A percentile compares a stretch with the other conserved stretches of the same genome.
phyloP scores from a whole-genome alignment of 805 yeast species.

The Kuraishia ogatae region DNA sequence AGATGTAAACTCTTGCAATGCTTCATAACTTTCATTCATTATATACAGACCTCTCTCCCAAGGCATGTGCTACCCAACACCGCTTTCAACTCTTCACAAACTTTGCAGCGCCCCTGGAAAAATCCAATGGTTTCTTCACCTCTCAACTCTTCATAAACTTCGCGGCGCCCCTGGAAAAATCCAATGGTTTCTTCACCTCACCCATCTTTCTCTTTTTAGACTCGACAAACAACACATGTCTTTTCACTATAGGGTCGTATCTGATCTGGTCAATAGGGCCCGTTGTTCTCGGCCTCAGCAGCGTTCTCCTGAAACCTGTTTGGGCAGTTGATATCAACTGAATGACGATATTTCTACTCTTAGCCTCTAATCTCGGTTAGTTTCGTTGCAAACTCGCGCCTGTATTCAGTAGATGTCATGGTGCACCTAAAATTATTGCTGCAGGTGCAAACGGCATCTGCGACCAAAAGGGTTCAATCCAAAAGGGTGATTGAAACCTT shows the following conservation, averaged over 20 bases:
- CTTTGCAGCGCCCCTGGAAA: conserved; percentile 31
- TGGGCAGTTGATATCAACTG: conserved; percentile 83
- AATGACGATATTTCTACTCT: conserved; percentile 73
- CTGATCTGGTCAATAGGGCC: conserved; percentile 73
- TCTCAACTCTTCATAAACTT: conserved; percentile 26
- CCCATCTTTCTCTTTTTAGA: conserved; percentile 74
- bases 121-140: conserved; percentile 38
- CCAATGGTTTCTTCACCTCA: conserved; percentile 40
- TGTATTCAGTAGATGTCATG: no score
- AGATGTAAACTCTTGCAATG: no score
- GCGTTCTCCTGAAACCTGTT: conserved; percentile 81
- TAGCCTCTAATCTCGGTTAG: conserved; percentile 34
- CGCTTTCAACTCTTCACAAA: conserved; percentile 22
- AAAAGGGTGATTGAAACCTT: no score
- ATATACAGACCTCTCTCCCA: conserved; percentile 1
- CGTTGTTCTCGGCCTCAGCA: conserved; percentile 74
- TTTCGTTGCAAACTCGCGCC: no score
- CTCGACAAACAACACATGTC: conserved; percentile 89
- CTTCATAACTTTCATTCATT: background rate
- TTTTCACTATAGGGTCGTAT: conserved; percentile 80
- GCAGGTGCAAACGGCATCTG: no score
- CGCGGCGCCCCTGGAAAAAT: conserved; percentile 35
- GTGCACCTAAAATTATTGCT: no score
- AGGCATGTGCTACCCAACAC: conserved; percentile 5
- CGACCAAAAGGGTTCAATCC: no score